Evolutionary conservation across 2,329 filamentous ascomycete genomes (phyloP), one percentile per base, ranked within the genome.

Genomic region (Aspergillus quadrilineatus): DNA sequence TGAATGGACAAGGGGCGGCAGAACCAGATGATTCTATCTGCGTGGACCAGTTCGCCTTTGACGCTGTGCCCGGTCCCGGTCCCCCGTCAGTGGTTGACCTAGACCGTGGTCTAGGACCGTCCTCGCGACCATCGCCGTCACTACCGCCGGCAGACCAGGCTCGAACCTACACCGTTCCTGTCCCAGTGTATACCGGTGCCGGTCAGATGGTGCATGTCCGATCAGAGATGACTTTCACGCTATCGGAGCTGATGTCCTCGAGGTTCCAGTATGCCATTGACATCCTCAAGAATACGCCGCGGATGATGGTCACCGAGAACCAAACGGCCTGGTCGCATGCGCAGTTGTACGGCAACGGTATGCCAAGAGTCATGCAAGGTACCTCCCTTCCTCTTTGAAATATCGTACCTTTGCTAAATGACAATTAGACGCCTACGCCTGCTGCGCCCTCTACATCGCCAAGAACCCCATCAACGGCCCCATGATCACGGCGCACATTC

Each of bases 301-400:
- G 1, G n/a, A 74, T 60, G 45, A 81, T 85, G 77, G 76, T 84
- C 0, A 57, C 74, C 7, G 73, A 79, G 45, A 80, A 75, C 14
- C 69, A 77, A 49, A 82, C 80, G 0, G 80, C 80, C 0, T 85
- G 83, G 83, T 77, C 73, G 30, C 83, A 85, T 59, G 71, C 72
- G 0, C 65, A 71, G n/a, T 69, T 85, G 0, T 85, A 83, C 57
- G 70, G 71, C n/a, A 73, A 79, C 2, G 55, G 65, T 7, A 83
- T 85, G 80, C 83, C 82, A 1, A 69, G 69, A 30, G 72, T 67
- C 0, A 77, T 85, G 63, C 78, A 83, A 72, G 81, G 79, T 78
- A 62, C 15, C 50, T 57, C 8, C 2, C 4, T 8, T 1, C 12
- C 9, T 12, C 43, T 9, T 17, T 22, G 4, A 2, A 14, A 15